A percentile compares a stretch with the other conserved stretches of the same genome.
phyloP scores from a whole-genome alignment of 495 filamentous ascomycete genomes.

The Lineolata rhizophorae region DNA sequence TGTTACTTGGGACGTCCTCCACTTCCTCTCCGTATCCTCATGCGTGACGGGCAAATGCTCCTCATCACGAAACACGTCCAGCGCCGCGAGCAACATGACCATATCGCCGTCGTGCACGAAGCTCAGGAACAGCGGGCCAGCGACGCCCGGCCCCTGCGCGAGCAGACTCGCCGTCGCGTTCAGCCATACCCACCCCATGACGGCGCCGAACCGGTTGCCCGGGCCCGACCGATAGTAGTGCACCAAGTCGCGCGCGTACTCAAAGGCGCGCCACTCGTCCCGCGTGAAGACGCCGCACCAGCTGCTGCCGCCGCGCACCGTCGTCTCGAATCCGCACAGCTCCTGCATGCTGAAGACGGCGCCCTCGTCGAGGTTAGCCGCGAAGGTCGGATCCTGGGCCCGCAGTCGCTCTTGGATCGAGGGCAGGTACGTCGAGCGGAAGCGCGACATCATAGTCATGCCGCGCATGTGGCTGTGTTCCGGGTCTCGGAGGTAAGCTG shows the following conservation, averaged over 20 bases:
- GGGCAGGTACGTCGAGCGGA: conserved; percentile 26
- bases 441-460: conserved; percentile 22
- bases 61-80: conserved; percentile 26
- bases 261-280: conserved; percentile 33
- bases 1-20: conserved; percentile 31
- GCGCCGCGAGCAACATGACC: conserved; percentile 29
- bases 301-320: conserved; percentile 27
- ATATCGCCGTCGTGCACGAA: conserved; percentile 42
- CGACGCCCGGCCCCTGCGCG: conserved; percentile 22
- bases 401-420: conserved; percentile 23
- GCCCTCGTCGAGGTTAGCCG: conserved; percentile 18
- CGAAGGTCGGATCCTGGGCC: conserved; percentile 20
- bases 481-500: conserved; percentile 25
- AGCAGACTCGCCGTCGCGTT: conserved; percentile 33
- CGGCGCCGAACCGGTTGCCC: conserved; percentile 32
- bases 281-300: conserved; percentile 37
- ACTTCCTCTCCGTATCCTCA: conserved; percentile 21
- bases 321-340: conserved; percentile 37
- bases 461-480: conserved; percentile 29
- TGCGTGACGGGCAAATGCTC: conserved; percentile 23
- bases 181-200: conserved; percentile 41
- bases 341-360: conserved; percentile 41
- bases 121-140: conserved; percentile 31
- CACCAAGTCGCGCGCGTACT: conserved; percentile 36
- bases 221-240: conserved; percentile 41